Base-by-base conservation (phyloP, 345 rosid genomes). In the Kandelia obovata region DNA sequence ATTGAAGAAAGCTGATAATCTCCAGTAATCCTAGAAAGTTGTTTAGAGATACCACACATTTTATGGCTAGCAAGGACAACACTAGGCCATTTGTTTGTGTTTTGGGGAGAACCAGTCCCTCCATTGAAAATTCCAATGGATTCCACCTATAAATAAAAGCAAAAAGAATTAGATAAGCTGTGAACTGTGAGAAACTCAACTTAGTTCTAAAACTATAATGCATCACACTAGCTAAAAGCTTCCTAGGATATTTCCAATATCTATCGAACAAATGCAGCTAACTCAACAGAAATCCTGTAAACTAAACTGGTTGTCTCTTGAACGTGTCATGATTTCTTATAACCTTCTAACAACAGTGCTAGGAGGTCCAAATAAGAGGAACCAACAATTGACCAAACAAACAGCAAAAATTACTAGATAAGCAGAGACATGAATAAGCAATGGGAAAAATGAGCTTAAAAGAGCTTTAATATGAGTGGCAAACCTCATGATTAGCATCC, bases 1-100 rank as follows among this genome's bases (percentile, higher is more conserved):
- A 76, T 78, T 49, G 84, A 69, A 66, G 89, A 77, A 34, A 88
- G 80, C 67, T 80, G 82, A 73, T 83, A 81, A 69, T 89, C 94
- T 67, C 82, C 83, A 3, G 71, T 59, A 73, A 83, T 71, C 72
- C 84, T 79, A 52, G 92, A 85, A 63, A 53, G 68, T 43, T 81
- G 82, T 67, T 69, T 85, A 49, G 82, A 66, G 8, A 68, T 81
- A 66, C 78, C 55, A 7, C 64, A 81, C 46, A 52, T 35, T 66
- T 62, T 74, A 71, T 64, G 69, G 55, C 67, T 61, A 52, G 76
- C 77, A 26, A 83, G 46, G 0, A 65, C 58, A 17, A 83, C 19
- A 30, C 80, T 60, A 4, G 82, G 82, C 77, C 70, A 77, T 71
- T 77, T 90, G 17, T 75, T 67, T 7, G 70, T 31, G 9, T 51